phyloP scores from a whole-genome alignment of 768 basidiomycete species.

The Podaxis sp. region DNA sequence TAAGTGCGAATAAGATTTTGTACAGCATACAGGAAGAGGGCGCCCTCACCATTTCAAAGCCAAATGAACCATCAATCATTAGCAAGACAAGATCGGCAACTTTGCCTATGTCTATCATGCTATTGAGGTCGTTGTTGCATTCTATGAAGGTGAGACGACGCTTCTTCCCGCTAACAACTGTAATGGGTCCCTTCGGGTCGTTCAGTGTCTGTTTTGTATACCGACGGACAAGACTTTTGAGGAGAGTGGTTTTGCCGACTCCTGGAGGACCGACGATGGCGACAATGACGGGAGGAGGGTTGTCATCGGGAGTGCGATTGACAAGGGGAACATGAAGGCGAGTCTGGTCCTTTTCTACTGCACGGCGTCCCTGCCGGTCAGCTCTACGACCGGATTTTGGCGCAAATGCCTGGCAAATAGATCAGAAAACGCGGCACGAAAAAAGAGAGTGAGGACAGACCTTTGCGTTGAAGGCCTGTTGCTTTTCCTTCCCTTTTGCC shows the following conservation, averaged over 20 bases:
- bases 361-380: conserved; percentile 84
- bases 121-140: conserved; percentile 96
- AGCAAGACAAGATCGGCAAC: conserved; percentile 94
- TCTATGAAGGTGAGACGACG: conserved; percentile 94
- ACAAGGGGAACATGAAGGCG: conserved; percentile 95
- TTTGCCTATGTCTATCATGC: conserved; percentile 98
- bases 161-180: conserved; percentile 91
- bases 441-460: conserved; percentile 35
- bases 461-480: conserved; percentile 88
- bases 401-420: conserved; percentile 73
- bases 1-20: conserved; percentile 27
- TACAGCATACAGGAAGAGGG: neutral
- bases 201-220: conserved; percentile 93
- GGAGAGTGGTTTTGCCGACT: conserved; percentile 92
- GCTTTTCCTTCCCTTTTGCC: conserved; percentile 64
- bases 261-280: conserved; percentile 96
- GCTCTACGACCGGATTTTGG: conserved; percentile 88
- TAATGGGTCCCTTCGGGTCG: conserved; percentile 91
- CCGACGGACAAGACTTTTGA: conserved; percentile 87
- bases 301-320: conserved; percentile 87
- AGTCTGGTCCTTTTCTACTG: conserved; percentile 91
- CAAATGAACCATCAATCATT: conserved; percentile 97
- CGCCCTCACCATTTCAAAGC: conserved; percentile 92
- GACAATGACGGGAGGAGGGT: conserved; percentile 91
- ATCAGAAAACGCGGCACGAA: neutral